Conservation (phyloP, 108 stramenopile genomes). For the Cyclotella baltica region DNA sequence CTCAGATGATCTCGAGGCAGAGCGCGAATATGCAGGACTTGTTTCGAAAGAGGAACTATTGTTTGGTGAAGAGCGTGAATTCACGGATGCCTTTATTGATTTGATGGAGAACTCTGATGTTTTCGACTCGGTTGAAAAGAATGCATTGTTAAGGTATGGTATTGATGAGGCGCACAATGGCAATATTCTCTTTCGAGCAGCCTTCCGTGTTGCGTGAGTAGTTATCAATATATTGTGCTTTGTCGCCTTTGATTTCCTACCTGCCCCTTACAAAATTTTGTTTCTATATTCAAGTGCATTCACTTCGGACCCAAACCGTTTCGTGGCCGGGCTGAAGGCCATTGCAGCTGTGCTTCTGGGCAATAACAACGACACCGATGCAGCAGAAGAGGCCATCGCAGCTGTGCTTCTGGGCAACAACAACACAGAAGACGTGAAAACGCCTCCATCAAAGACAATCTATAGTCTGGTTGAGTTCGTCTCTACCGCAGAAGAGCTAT, state of each 20-base stretch:
- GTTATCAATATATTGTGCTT: not conserved
- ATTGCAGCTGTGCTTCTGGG: constrained; percentile 36
- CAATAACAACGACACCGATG: not conserved
- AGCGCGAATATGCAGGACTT: not conserved
- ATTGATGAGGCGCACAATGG: constrained; percentile 31
- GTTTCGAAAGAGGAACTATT: constrained; percentile 15
- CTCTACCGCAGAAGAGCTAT: constrained; percentile 39
- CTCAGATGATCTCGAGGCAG: not conserved
- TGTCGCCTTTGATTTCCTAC: not conserved
- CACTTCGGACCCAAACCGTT: constrained; percentile 18
- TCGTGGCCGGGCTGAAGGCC: constrained; percentile 30
- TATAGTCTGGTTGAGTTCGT: constrained; percentile 42
- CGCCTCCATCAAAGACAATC: constrained; percentile 6
- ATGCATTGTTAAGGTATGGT: constrained; percentile 41
- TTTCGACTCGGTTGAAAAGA: constrained; percentile 39
- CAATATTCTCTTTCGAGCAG: constrained; percentile 47
- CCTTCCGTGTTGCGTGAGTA: constrained; percentile 48
- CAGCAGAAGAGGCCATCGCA: constrained; percentile 20
- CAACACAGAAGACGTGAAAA: constrained; percentile 1
- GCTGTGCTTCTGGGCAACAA: constrained; percentile 13
- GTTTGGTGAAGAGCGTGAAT: constrained; percentile 6
- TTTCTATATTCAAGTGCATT: constrained; percentile 15
- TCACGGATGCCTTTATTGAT: constrained; percentile 35
- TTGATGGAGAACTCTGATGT: constrained; percentile 37
- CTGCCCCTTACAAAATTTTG: too few species aligned